Conservation (phyloP, 1,284 basidiomycete species). For the Serendipita sp. region DNA sequence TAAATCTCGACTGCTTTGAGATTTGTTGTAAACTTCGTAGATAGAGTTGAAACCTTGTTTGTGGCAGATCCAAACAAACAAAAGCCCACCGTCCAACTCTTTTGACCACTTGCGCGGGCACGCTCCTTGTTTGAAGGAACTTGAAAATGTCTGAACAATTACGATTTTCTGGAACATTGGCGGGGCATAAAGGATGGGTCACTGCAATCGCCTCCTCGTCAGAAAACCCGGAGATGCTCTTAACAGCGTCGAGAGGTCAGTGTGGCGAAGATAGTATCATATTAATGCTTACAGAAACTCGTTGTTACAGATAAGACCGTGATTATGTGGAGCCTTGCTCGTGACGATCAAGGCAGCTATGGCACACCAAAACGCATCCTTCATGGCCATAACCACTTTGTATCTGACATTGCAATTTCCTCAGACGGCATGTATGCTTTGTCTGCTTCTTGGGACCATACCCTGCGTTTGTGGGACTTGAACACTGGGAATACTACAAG, state of each 20-base stretch:
- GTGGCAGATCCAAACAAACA: slow-evolving; percentile 1
- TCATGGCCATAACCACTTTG: slow-evolving; percentile 99
- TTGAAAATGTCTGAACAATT: slow-evolving; percentile 64
- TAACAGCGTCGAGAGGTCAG: slow-evolving; percentile 90
- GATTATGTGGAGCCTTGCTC: slow-evolving; percentile 98
- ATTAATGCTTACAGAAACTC: slow-evolving; percentile 11
- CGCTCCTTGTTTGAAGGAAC: neutral
- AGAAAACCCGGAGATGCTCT: slow-evolving; percentile 93
- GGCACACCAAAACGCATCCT: slow-evolving; percentile 96
- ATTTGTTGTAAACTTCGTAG: neutral
- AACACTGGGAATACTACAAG: slow-evolving; percentile 90
- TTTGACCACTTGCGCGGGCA: neutral
- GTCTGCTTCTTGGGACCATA: slow-evolving; percentile 99
- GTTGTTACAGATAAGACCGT: slow-evolving; percentile 82
- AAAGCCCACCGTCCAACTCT: neutral
- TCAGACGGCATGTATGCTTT: slow-evolving; percentile 99
- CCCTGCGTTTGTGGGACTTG: slow-evolving; percentile 97
- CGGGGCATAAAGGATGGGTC: slow-evolving; percentile 94
- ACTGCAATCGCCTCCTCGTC: slow-evolving; percentile 93
- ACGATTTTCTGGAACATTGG: slow-evolving; percentile 82
- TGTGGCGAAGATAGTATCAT: slow-evolving; percentile 13
- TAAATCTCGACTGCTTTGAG: slow-evolving; percentile 16
- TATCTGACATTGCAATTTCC: slow-evolving; percentile 97
- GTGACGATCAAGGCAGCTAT: slow-evolving; percentile 76
- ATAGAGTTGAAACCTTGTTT: slow-evolving; percentile 3